These are phyloP conservation scores for Gelatoporia subvermispora DNA, from an alignment of 768 basidiomycete genomes.

Conservation along the genomic window DNA sequence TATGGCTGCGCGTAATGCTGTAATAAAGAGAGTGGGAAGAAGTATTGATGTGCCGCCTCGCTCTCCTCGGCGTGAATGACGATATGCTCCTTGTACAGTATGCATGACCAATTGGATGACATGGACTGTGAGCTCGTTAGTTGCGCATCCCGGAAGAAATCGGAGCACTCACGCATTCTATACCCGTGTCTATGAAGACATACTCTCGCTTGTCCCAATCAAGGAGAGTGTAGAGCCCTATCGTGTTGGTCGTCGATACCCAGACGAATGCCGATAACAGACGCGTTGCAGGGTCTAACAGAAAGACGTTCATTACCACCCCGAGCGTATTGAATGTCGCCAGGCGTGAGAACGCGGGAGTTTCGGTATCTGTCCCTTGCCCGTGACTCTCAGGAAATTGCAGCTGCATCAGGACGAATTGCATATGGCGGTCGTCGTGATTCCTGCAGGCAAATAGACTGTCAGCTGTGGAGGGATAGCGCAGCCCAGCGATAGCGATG, in stretches of 20 bases:
- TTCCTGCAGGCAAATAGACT: constrained; percentile 7
- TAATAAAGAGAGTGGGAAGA: constrained; percentile 49
- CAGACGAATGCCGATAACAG: constrained; percentile 69
- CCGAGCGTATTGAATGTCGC: constrained; percentile 61
- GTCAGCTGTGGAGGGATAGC: too few relatives aligned
- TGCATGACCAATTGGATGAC: constrained; percentile 77
- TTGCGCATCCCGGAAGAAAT: not conserved
- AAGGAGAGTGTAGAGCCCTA: constrained; percentile 57
- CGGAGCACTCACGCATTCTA: constrained; percentile 56
- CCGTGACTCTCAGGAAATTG: constrained; percentile 38
- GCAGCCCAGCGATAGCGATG: not conserved
- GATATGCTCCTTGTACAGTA: constrained; percentile 59
- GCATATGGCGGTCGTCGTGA: constrained; percentile 56
- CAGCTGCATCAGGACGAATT: constrained; percentile 67
- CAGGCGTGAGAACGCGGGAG: constrained; percentile 53
- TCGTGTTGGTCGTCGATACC: constrained; percentile 48
- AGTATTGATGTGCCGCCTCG: constrained; percentile 60
- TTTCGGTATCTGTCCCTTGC: not conserved
- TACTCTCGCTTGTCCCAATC: constrained; percentile 67
- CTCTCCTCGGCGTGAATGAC: constrained; percentile 73
- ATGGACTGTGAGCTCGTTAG: constrained; percentile 36
- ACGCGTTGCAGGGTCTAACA: constrained; percentile 58
- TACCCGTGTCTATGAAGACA: constrained; percentile 69
- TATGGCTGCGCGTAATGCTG: constrained; percentile 22
- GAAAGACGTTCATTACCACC: constrained; percentile 73